Evolutionary conservation across 257 asterid genomes (phyloP).

Genomic region (Fraxinus quadrangulata): DNA sequence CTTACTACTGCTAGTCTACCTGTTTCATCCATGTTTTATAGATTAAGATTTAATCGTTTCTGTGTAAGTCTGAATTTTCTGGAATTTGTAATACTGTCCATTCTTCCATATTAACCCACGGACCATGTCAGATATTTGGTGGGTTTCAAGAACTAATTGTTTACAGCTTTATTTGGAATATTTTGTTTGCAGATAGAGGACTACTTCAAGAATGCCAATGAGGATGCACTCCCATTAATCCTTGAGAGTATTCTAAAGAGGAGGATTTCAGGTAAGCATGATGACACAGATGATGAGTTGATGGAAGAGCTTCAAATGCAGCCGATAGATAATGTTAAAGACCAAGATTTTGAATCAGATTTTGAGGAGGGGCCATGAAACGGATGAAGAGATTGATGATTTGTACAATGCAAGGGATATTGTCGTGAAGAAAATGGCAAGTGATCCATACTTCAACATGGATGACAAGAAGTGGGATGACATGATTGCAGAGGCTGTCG

Average conservation of each 20-base stretch:
- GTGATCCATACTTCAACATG: conserved; percentile 63
- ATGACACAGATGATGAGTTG: conserved; percentile 70
- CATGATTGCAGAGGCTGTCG: conserved; percentile 65
- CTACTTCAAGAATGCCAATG: conserved; percentile 52
- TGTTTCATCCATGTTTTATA: background rate
- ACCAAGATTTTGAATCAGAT: conserved; percentile 66
- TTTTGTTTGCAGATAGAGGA: conserved; percentile 52
- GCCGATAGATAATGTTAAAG: conserved; percentile 59
- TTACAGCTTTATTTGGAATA: conserved; percentile 8
- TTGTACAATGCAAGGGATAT: conserved; percentile 60
- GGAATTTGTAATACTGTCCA: background rate
- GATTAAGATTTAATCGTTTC: conserved; percentile 1
- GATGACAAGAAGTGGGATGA: conserved; percentile 80
- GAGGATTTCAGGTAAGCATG: conserved; percentile 56
- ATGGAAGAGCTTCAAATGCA: conserved; percentile 48
- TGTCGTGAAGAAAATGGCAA: conserved; percentile 47
- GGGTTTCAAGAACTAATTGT: conserved; percentile 5
- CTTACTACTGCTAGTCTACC: background rate
- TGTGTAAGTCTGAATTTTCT: conserved; percentile 6
- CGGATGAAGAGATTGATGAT: conserved; percentile 78
- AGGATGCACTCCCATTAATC: conserved; percentile 63
- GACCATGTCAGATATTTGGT: conserved; percentile 2
- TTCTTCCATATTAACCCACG: background rate
- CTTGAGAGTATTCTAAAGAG: conserved; percentile 58
- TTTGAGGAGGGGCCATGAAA: conserved; percentile 51